A percentile compares a stretch with the other conserved stretches of the same genome.
These are phyloP conservation scores for Amesomyces nigricolor DNA, from an alignment of 2,329 filamentous ascomycete species.

Conservation along the genomic window DNA sequence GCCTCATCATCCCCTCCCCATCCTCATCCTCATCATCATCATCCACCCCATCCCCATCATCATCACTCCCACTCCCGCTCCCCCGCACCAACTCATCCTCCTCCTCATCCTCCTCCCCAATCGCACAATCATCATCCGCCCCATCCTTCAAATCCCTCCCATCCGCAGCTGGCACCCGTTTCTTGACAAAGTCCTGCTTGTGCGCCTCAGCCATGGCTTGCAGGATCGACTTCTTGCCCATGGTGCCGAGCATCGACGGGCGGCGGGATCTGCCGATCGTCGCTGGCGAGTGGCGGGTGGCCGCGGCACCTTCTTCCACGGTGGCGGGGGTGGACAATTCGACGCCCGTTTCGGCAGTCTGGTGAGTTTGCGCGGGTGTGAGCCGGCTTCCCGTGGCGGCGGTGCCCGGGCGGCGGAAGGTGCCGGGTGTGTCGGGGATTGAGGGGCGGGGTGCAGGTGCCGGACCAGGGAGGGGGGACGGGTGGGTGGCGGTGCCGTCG, in stretches of 20 bases:
- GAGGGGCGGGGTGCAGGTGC: background rate
- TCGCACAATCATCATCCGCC: slow-evolving; percentile 12
- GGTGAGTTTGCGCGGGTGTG: background rate
- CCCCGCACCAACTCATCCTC: slow-evolving; percentile 9
- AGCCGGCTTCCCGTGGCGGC: background rate
- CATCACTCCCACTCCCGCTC: slow-evolving; percentile 5
- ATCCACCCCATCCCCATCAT: slow-evolving; percentile 23
- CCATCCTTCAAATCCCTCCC: background rate
- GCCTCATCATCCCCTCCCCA: slow-evolving; percentile 23
- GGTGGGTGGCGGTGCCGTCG: background rate
- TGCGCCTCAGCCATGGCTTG: slow-evolving; percentile 78
- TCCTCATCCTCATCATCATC: slow-evolving; percentile 31
- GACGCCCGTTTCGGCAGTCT: background rate
- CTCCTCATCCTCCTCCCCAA: slow-evolving; percentile 9
- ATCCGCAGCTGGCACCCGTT: slow-evolving; percentile 39
- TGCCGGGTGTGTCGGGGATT: background rate
- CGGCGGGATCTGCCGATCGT: slow-evolving; percentile 22
- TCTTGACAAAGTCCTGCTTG: slow-evolving; percentile 86
- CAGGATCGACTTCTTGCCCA: slow-evolving; percentile 39
- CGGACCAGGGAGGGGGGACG: background rate
- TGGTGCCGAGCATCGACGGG: slow-evolving; percentile 29
- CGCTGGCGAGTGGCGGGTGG: background rate
- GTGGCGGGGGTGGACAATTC: background rate
- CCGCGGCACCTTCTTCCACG: slow-evolving; percentile 17
- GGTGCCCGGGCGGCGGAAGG: background rate